Conservation (phyloP, 352 stramenopile genomes). For the Globisporangium echinulatum region DNA sequence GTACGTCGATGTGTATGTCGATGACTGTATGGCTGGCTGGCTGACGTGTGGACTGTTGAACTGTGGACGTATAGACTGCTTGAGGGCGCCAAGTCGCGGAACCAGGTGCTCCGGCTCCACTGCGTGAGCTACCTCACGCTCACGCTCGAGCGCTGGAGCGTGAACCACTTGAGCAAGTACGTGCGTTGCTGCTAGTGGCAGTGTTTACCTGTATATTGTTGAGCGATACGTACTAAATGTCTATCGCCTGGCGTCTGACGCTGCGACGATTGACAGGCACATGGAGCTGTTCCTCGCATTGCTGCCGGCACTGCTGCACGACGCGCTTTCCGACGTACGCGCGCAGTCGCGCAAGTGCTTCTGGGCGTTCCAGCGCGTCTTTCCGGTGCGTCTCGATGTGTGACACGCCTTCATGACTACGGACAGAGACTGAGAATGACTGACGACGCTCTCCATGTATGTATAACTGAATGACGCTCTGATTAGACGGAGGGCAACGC, state of each 20-base stretch:
- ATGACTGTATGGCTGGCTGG: not conserved
- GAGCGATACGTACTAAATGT: not conserved
- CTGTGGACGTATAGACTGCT: conserved; percentile 36
- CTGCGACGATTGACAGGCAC: conserved; percentile 23
- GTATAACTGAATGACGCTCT: not conserved
- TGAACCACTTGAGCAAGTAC: conserved; percentile 64
- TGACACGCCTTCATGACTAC: not conserved
- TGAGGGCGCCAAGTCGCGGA: conserved; percentile 66
- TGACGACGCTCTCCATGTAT: too few species aligned
- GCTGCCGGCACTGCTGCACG: conserved; percentile 51
- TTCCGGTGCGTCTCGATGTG: conserved; percentile 27
- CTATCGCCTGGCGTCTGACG: not conserved
- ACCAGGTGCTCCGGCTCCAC: conserved; percentile 66
- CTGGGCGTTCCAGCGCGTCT: conserved; percentile 67
- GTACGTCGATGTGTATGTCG: conserved; percentile 21
- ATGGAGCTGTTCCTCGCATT: conserved; percentile 51
- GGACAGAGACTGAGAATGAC: too few species aligned
- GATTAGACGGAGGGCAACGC: conserved; percentile 39
- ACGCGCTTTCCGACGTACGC: conserved; percentile 70
- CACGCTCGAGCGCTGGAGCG: conserved; percentile 57
- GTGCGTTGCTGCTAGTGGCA: not conserved
- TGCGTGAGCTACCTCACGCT: conserved; percentile 76
- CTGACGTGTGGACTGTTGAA: not conserved
- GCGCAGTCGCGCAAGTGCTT: conserved; percentile 73
- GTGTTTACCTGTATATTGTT: too few species aligned